phyloP scores from a whole-genome alignment of 345 rosid species.

The Populus euphratica region DNA sequence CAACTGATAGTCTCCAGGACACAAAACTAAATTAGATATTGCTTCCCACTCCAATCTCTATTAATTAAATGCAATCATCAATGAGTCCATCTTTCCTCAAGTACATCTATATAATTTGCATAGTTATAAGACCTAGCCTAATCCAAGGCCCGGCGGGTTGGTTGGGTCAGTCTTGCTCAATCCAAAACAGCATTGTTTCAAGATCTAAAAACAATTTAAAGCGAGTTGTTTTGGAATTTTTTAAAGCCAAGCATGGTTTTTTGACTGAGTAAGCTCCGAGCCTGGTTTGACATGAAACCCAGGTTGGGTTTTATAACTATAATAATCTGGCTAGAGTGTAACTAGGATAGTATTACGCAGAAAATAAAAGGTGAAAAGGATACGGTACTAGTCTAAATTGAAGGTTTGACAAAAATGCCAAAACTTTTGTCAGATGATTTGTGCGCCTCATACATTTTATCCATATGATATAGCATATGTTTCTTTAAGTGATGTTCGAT shows the following conservation, averaged over 20 bases:
- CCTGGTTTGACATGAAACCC: no score
- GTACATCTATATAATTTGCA: no score
- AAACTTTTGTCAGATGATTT: neutral
- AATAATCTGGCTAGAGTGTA: neutral
- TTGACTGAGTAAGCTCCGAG: no score
- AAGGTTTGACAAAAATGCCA: neutral
- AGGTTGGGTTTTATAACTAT: neutral
- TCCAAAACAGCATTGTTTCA: no score
- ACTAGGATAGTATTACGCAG: neutral
- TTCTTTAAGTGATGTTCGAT: no score
- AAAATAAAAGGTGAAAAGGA: neutral
- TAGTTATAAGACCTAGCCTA: no score
- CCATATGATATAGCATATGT: neutral
- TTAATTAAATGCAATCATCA: neutral
- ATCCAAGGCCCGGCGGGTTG: no score
- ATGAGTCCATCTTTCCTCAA: neutral
- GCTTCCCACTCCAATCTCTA: neutral
- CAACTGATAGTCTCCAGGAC: neutral
- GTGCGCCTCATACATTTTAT: no score
- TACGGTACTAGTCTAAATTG: neutral
- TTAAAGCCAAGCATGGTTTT: no score
- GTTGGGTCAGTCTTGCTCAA: no score
- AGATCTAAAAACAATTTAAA: no score
- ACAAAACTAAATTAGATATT: neutral
- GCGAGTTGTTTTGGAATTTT: no score